Evolutionary conservation across 306 rosid genomes (phyloP), one percentile per base, ranked within the genome.

Genomic region (Cercis canadensis): DNA sequence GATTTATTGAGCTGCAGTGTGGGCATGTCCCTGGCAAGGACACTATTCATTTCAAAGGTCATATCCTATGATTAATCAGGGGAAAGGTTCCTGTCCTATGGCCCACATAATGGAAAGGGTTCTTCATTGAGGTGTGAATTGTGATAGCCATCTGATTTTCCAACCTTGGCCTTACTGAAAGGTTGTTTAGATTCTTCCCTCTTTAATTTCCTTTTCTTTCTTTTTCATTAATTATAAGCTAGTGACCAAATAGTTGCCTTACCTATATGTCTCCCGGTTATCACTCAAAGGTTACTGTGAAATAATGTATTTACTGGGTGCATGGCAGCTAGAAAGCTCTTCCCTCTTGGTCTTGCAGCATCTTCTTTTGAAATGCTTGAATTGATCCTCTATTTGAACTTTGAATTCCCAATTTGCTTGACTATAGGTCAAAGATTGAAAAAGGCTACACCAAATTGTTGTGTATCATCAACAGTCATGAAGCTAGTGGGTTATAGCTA

Each of bases 101-200:
- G 77, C 77, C 69, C 77, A 50, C 69, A 37, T 49, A 46, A 49
- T 60, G 13, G 39, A 37, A 21, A 59, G 60, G 16, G 59, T 37
- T 32, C 36, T 76, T 68, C 64, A 51, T 59, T 68, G 65, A 51
- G 70, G 61, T 60, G 70, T 51, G n/a, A n/a, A n/a, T n/a, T n/a
- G n/a, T n/a, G 69, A 75, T 45, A 21, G 53, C 62, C 18, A 21
- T 56, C 53, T 8, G 31, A 19, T 64, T 76, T 34, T 62, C 74
- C 76, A 77, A 70, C 77, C 75, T 70, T 63, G 44, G 49, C 40
- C 57, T 56, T 49, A 58, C 66, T 24, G 39, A 76, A 60, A 68
- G 57, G 65, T 52, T 33, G 11, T 41, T 24, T 19, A 62, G 49
- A 77, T 69, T 69, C 76, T 69, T 69, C 51, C 37, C 62, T 40